Evolutionary conservation across 1,284 basidiomycete genomes (phyloP), one percentile per base, ranked within the genome.

Genomic region (Somion occarium): DNA sequence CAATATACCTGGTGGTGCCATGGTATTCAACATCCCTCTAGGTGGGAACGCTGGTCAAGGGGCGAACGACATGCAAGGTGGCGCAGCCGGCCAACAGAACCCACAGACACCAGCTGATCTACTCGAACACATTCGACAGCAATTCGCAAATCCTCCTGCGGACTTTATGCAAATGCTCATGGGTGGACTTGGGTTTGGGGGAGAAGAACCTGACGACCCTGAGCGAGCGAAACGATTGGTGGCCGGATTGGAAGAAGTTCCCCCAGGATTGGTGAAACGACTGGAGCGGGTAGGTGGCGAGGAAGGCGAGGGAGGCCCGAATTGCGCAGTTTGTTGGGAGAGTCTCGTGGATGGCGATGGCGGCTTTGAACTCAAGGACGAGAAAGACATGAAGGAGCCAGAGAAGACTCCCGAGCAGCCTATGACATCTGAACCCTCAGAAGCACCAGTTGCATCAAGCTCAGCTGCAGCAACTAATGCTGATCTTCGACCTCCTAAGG

Each of bases 291-390:
- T 84, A 0, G 78, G 76, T 3, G 59, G 50, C 7, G 66, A 62
- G 1, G 70, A 61, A 12, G 68, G 73, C 1, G 71, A 71, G 22
- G 74, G 73, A 53, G 71, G 73, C 26, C 76, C 76, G 4, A 47
- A 47, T 22, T 90, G 87, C 61, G 85, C 87, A 0, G 79, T 90
- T 39, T 90, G 87, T 61, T 88, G 83, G 83, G 87, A 90, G 58
- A 71, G 69, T 38, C 60, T 88, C 12, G 62, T 88, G 49, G 73
- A 79, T 52, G 70, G 67, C 0, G 79, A 81, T 39, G 75, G 72
- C 24, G 74, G 72, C 26, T 22, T 62, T 62, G 55, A 61, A 49
- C 61, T 60, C 20, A 65, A 63, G n/a, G 55, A 54, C 7, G 53
- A 59, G n/a, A 53, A 53, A n/a, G 51, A 56, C n/a, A 59, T 59